Base-by-base conservation (phyloP, 106 monocot species). In the Gastrodia elata region DNA sequence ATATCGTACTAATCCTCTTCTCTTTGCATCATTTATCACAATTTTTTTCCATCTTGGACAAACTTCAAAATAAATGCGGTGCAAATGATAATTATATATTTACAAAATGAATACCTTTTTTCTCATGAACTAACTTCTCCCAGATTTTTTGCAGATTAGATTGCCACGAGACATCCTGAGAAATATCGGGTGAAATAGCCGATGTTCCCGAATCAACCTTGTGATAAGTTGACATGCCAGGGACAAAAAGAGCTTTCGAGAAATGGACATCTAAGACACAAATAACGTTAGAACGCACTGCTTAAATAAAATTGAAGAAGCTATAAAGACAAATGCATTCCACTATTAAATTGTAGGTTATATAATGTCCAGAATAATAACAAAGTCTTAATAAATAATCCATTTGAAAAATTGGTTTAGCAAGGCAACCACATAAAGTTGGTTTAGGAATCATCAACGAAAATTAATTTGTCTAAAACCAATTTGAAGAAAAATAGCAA, bases 171-270 rank as follows among this genome's bases (percentile, higher is more conserved):
- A 82, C 30, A 84, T 96, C 84, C 38, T 74, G 68, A 59, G 82
- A 68, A 33, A 52, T 44, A 74, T 84, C 83, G 37, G 67, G 71
- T 64, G 84, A 34, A n/a, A 78, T 59, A 38, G 65, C 49, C 59
- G 87, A 81, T 73, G 83, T 18, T 41, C 72, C 73, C 33, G 89
- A 87, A 71, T 77, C 84, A 41, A 91, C 82, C 71, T 42, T 82
- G 61, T 84, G 73, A 77, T 83, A 81, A 22, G 68, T 27, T 68
- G 92, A 92, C 61, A 87, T 73, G 80, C 70, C 75, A 38, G 87
- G 95, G 55, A 87, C 95, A 76, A 96, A 96, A 72, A 96, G 73
- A 67, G 92, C 92, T 71, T 82, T 89, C 3, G 83, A 85, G 68
- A 96, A 96, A 67, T 82, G 71, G 56, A 92, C 71, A 64, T 87